Percentiles rank a stretch among this genome's conserved stretches.
phyloP scores from a whole-genome alignment of 768 basidiomycete species.

The Collybia mongolica region DNA sequence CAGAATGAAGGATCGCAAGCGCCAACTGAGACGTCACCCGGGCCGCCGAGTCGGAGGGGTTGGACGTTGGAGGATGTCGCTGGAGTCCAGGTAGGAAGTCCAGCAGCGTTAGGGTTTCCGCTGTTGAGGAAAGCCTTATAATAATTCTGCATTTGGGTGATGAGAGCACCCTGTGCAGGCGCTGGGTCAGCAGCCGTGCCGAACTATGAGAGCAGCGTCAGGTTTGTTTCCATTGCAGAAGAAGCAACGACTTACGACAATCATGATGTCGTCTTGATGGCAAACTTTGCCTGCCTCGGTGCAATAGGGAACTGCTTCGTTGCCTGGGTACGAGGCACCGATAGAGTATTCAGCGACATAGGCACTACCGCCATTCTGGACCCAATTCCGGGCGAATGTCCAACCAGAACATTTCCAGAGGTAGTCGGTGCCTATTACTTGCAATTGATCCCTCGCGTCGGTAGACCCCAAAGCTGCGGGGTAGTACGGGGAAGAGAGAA shows the following conservation, averaged over 20 bases:
- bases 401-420: constrained; percentile 70
- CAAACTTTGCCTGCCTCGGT: constrained; percentile 57
- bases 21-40: constrained; percentile 48
- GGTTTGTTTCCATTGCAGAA: constrained; percentile 1
- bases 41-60: constrained; percentile 60
- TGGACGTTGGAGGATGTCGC: constrained; percentile 52
- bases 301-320: constrained; percentile 56
- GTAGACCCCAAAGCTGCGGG: constrained; percentile 26
- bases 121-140: constrained; percentile 65
- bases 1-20: constrained; percentile 69
- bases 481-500: constrained; percentile 51
- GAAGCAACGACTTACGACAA: constrained; percentile 51
- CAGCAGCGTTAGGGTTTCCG: constrained; percentile 60
- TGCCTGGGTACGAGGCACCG: constrained; percentile 73
- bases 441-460: constrained; percentile 58
- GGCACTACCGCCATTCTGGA: constrained; percentile 58
- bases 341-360: constrained; percentile 64
- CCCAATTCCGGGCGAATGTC: constrained; percentile 72
- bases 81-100: constrained; percentile 50
- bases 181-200: constrained; percentile 60
- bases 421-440: constrained; percentile 64
- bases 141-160: constrained; percentile 64
- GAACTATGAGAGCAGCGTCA: constrained; percentile 27
- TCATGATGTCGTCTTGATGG: constrained; percentile 82
- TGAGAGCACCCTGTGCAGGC: constrained; percentile 54